Conservation (phyloP, 1,284 basidiomycete species). For the Moniliophthora roreri region DNA sequence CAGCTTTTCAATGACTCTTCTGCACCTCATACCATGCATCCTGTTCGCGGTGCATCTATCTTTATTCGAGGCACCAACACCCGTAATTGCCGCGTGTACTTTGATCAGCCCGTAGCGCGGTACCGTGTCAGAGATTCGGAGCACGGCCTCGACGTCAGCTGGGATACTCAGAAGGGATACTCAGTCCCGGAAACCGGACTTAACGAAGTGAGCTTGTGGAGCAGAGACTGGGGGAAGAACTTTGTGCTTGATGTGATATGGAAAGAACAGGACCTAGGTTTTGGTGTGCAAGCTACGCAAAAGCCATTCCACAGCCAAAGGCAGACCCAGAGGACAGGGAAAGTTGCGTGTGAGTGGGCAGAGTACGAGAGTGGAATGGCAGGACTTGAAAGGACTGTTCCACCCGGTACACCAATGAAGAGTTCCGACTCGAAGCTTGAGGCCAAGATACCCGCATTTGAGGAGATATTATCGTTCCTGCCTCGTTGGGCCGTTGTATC, state of each 20-base stretch:
- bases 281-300: no score
- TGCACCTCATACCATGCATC: background rate
- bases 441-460: conserved; percentile 66
- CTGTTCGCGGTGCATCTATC: background rate
- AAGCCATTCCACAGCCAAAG: no score
- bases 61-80: conserved; percentile 56
- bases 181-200: conserved; percentile 40
- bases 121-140: conserved; percentile 39
- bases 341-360: conserved; percentile 68
- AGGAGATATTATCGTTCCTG: conserved; percentile 66
- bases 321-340: conserved; percentile 34
- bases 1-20: background rate
- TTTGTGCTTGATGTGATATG: conserved; percentile 58
- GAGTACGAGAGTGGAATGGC: conserved; percentile 63
- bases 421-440: conserved; percentile 17
- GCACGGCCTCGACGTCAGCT: conserved; percentile 32
- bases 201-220: conserved; percentile 59
- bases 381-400: conserved; percentile 35
- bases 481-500: conserved; percentile 67
- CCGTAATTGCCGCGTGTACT: conserved; percentile 61
- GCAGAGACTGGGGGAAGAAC: conserved; percentile 60
- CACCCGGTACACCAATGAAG: no score
- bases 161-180: conserved; percentile 45
- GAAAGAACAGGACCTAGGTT: conserved; percentile 19
- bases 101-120: conserved; percentile 37